Evolutionary conservation across 306 rosid species (phyloP), one percentile per base, ranked within the genome.

Genomic region (Casuarina glauca): DNA sequence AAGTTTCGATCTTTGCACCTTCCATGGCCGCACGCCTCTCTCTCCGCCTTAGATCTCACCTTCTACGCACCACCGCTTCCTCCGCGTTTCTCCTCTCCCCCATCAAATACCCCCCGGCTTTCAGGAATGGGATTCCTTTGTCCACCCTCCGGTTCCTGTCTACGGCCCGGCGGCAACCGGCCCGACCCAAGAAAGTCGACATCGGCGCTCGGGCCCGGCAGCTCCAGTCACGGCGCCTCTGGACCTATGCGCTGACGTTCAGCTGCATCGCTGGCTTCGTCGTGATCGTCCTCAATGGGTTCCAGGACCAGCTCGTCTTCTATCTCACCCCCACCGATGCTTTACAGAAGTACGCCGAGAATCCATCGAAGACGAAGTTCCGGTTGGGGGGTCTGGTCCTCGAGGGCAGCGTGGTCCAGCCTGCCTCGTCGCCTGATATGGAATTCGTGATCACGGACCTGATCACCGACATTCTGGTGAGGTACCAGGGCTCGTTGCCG

Each of bases 381-480:
- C 84, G 97, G 15, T 86, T 95, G 66, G 99, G 99, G 0, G 99
- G 99, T 26, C 71, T 95, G 44, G 97, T 95, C 74, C 90, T 90
- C 1, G 99, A 95, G 84, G 99, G 99, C 42, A 92, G 97, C 81
- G 90, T 95, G 0, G 84, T 84, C 62, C 90, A 92, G 16, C 97
- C 99, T 0, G 81, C 90, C 1, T 88, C 91, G 0, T 87, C 97
- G 3, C 81, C 91, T 4, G 97, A 89, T 39, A 85, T 91, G 75
- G 99, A 95, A 83, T 93, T 95, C 78, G 96, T 95, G 12, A 50
- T 95, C 82, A 89, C 99, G 7, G 99, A 95, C 78, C 82, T 95
- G 61, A 82, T 93, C 75, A 91, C 97, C 3, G 99, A 95, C 72
- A 95, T 95, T 1, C 80, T 95, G 39, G 97, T 95, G 68, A 90